Conservation (phyloP, 1,139 yeast species). For the Zygoascus sp. region DNA sequence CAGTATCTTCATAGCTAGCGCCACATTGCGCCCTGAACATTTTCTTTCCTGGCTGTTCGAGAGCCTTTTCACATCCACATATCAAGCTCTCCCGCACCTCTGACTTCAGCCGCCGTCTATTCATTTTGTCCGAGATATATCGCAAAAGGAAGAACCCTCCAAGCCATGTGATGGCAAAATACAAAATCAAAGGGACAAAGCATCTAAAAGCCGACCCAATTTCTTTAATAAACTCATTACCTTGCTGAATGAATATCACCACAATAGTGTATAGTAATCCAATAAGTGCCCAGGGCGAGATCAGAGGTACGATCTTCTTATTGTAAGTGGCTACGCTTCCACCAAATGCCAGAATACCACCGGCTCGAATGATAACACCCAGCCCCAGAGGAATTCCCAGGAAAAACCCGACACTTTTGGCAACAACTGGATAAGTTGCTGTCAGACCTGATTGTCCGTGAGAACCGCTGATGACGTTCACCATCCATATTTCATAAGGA, state of each 20-base stretch:
- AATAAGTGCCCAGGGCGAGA: conserved; percentile 49
- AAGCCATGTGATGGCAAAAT: conserved; percentile 49
- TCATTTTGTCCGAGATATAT: background rate
- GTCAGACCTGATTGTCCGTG: conserved; percentile 19
- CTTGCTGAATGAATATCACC: conserved; percentile 51
- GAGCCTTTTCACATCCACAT: conserved; percentile 8
- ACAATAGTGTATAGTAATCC: conserved; percentile 52
- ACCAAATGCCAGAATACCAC: conserved; percentile 32
- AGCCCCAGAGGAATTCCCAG: conserved; percentile 52
- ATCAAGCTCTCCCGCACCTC: background rate
- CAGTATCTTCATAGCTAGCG: conserved; percentile 38
- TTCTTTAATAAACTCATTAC: conserved; percentile 47
- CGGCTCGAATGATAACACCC: conserved; percentile 44
- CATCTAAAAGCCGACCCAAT: conserved; percentile 51
- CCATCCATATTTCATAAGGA: conserved; percentile 48
- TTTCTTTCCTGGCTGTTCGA: background rate
- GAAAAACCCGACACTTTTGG: conserved; percentile 49
- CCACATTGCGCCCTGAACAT: conserved; percentile 1
- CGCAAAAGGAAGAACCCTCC: conserved; percentile 35
- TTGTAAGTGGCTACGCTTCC: conserved; percentile 31
- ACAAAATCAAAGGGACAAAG: conserved; percentile 47
- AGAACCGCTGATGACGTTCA: conserved; percentile 21
- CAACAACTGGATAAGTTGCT: conserved; percentile 42
- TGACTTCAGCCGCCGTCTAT: background rate
- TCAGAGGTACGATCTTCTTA: conserved; percentile 37